Evolutionary conservation across 257 asterid genomes (phyloP), one percentile per base, ranked within the genome.

Genomic region (Solanum pinnatisectum): DNA sequence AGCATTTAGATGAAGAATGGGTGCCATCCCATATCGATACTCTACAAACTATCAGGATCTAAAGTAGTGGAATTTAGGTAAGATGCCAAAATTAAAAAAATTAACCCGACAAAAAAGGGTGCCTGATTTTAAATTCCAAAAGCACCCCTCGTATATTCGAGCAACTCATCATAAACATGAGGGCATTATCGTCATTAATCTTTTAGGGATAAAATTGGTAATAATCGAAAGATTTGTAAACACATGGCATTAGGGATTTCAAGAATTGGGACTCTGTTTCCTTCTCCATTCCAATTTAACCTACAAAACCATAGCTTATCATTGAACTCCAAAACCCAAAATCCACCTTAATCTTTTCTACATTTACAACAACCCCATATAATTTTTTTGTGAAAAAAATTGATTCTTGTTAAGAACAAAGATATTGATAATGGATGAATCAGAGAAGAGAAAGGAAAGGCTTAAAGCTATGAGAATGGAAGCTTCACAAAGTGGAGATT

Each of bases 381-480:
- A 1, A 22, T 74, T 74, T 37, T 36, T 74, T 22, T 11, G 20
- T 5, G 32, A 10, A 37, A 74, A 71, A 18, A 36, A 6, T 79
- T 44, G 27, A 44, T 42, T 77, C 36, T 76, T 39, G 25, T 32
- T 73, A 9, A 20, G 81, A 35, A 35, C 46, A 73, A 73, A 73
- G 59, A 6, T 2, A 27, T 8, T 14, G 67, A 46, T 86, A 87
- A 95, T 95, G 98, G 98, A 95, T 76, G 99, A 96, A 88, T 93
- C 97, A 13, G 97, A 93, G 90, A 93, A 93, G 90, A 93, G 98
- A 85, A 95, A 90, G 88, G 98, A 96, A 89, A 93, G 98, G 91
- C 93, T 95, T 42, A 94, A 90, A 85, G 96, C 97, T 36, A 93
- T 95, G 96, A 93, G 96, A 67, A 85, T 88, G 87, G 95, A 95